A percentile compares a stretch with the other conserved stretches of the same genome.
These are phyloP conservation scores for Plenodomus tracheiphilus DNA, from an alignment of 2,329 filamentous ascomycete species.

Conservation along the genomic window DNA sequence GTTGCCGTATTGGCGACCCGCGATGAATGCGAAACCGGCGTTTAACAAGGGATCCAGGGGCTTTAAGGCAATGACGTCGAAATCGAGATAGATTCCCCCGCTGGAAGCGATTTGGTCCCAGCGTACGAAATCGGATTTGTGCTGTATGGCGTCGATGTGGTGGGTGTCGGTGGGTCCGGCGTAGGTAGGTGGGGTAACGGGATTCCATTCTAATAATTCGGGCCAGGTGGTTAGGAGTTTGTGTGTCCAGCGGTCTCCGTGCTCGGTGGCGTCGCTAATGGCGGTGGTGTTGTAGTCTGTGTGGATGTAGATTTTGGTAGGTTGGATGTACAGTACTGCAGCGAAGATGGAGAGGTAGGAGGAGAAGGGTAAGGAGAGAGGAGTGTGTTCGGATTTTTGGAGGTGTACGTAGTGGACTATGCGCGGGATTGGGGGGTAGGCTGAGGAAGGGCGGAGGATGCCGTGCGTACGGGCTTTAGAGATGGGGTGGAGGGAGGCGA, in stretches of 20 bases:
- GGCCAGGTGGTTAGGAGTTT: slow-evolving; percentile 21
- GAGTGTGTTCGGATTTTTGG: slow-evolving; percentile 13
- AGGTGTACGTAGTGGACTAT: slow-evolving; percentile 24
- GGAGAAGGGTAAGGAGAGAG: slow-evolving; percentile 12
- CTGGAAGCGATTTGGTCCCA: slow-evolving; percentile 15
- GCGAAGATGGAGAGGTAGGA: slow-evolving; percentile 19
- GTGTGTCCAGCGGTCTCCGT: slow-evolving; percentile 19
- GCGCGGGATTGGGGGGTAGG: slow-evolving; percentile 16
- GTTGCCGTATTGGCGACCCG: slow-evolving; percentile 17
- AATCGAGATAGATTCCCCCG: slow-evolving; percentile 25
- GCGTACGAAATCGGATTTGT: slow-evolving; percentile 26
- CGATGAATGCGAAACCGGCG: slow-evolving; percentile 17
- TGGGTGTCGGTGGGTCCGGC: slow-evolving; percentile 11
- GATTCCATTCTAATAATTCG: slow-evolving; percentile 11
- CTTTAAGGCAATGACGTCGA: slow-evolving; percentile 19
- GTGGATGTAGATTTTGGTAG: slow-evolving; percentile 23
- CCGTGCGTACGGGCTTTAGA: slow-evolving; percentile 1
- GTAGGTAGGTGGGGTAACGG: slow-evolving; percentile 9
- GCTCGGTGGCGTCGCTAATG: slow-evolving; percentile 9
- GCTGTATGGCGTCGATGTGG: slow-evolving; percentile 15
- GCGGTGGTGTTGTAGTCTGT: slow-evolving; percentile 21
- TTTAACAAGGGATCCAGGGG: slow-evolving; percentile 13
- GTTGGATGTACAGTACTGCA: slow-evolving; percentile 16
- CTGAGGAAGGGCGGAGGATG: neutral
- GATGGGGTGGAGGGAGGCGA: slow-evolving; percentile 3